These are phyloP conservation scores for Coccomyxa subellipsoidea DNA, from an alignment of 163 green algal genomes.

Conservation along the genomic window DNA sequence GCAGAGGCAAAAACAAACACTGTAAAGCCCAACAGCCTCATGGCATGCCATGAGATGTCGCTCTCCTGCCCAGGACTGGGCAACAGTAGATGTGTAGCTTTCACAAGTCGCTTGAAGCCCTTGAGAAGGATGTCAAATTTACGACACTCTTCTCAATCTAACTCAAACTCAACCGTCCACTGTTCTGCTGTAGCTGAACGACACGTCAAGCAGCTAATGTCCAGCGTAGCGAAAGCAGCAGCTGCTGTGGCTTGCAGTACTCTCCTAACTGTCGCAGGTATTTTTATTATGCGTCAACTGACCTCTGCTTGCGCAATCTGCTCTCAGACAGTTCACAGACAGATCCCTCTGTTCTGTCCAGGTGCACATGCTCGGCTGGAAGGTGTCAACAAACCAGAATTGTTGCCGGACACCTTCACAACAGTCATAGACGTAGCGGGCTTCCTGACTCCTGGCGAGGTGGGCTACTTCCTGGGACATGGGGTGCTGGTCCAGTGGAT, in stretches of 20 bases:
- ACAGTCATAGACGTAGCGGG: slow-evolving; percentile 94
- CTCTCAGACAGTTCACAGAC: no score
- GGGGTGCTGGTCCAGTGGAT: no score
- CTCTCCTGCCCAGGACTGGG: neutral
- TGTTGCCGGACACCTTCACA: slow-evolving; percentile 79
- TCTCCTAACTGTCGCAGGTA: neutral
- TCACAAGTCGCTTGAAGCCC: neutral
- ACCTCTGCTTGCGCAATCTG: no score
- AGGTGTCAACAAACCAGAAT: slow-evolving; percentile 94
- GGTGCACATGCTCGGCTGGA: slow-evolving; percentile 67
- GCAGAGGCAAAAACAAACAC: no score
- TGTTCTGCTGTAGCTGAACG: neutral
- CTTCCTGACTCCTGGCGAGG: slow-evolving; percentile 89
- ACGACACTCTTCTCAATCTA: neutral
- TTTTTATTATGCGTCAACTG: no score
- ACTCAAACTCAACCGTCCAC: no score
- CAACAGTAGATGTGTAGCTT: neutral
- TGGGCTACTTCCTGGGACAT: no score
- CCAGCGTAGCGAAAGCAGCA: neutral
- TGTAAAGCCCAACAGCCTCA: no score
- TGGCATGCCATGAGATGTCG: neutral
- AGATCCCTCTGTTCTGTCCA: slow-evolving; percentile 8
- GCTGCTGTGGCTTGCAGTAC: neutral
- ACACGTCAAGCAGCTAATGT: neutral
- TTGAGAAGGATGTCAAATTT: neutral